These are phyloP conservation scores for Kwoniella bestiolae DNA, from an alignment of 768 basidiomycete genomes.

Conservation along the genomic window DNA sequence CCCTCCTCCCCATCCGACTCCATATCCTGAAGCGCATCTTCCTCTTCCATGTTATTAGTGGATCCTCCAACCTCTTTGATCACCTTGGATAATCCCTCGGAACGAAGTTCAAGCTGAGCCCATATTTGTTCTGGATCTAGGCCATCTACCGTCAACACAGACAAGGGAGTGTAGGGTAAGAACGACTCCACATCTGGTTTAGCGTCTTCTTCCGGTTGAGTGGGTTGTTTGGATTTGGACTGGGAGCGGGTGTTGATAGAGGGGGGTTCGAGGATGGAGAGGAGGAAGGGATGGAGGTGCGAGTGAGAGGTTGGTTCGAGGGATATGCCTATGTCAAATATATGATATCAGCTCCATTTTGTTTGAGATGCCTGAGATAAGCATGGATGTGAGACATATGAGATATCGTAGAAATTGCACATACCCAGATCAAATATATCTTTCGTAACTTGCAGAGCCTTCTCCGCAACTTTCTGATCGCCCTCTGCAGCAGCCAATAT, in stretches of 20 bases:
- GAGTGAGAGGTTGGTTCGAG: conserved; percentile 70
- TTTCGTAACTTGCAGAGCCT: conserved; percentile 54
- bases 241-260: conserved; percentile 65
- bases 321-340: conserved; percentile 66
- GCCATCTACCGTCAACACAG: conserved; percentile 72
- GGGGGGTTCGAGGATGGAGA: conserved; percentile 68
- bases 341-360: too few species aligned
- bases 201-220: conserved; percentile 58
- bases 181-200: conserved; percentile 41
- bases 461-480: conserved; percentile 40
- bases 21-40: conserved; percentile 49
- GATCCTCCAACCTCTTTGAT: conserved; percentile 65
- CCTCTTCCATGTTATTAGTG: conserved; percentile 51
- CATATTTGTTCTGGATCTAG: conserved; percentile 89
- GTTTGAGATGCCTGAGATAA: too few species aligned
- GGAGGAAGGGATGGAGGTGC: conserved; percentile 69
- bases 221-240: conserved; percentile 16
- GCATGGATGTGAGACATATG: too few species aligned
- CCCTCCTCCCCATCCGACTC: conserved; percentile 54
- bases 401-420: conserved; percentile 28
- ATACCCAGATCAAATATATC: conserved; percentile 57
- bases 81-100: conserved; percentile 70
- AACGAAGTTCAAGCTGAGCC: conserved; percentile 87
- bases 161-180: conserved; percentile 68
- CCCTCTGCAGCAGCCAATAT: conserved; percentile 34